Base-by-base conservation (phyloP, 2,329 filamentous ascomycete genomes). In the Tolypocladium ophioglossoides region DNA sequence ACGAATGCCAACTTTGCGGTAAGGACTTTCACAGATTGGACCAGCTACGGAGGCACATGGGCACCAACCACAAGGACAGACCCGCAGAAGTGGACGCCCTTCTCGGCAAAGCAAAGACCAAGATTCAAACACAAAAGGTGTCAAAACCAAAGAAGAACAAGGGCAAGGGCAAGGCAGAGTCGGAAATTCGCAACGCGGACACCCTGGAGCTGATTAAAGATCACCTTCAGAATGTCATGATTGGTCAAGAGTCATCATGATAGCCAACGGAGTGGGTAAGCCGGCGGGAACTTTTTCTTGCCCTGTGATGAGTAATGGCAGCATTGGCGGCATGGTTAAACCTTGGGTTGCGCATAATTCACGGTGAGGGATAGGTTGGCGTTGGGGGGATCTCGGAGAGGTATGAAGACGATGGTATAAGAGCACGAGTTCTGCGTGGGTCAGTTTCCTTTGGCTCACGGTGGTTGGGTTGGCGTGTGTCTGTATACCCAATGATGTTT, bases 21-120 rank as follows among this genome's bases (percentile, higher is more conserved):
- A 81, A 78, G 58, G 72, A 78, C 53, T 86, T 86, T 51, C 75
- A 81, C 64, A 72, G 83, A 11, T 69, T 78, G 18, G 82, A 85
- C 64, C 82, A 85, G 63, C 71, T 85, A 32, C 76, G 80, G 22
- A 75, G 82, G 35, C 82, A 85, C 63, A 64, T 69, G 57, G 60
- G 60, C 38, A 63, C 68, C 48, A 72, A 72, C 53, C 66, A 67
- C 54, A 64, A 65, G 51, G 62, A 66, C 44, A 58, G 60, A 35
- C 57, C 59, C 2, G 60, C 51, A 22, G 55, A 61, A 50, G 55
- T 61, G 2, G 54, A 59, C 44, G 58, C 56, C 27, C 51, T 61
- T 34, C 48, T 61, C 9, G 55, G 40, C 52, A 54, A 58, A 39
- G 54, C 56, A 20, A 59, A 56, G 55, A 52, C 46, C 38, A 55